Evolutionary conservation across 257 asterid genomes (phyloP).

Genomic region (Fraxinus pennsylvanica): DNA sequence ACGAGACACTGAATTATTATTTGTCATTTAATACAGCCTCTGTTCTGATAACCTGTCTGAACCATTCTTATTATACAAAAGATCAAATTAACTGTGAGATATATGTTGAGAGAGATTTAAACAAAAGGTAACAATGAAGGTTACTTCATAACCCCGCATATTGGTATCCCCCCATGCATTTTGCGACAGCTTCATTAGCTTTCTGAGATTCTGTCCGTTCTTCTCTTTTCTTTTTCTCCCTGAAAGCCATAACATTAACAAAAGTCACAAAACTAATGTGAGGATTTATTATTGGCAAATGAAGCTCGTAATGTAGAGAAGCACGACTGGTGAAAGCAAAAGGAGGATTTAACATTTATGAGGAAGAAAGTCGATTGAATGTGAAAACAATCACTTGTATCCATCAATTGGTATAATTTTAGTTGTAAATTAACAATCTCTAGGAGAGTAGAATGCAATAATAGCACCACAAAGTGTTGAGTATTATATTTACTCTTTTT

Average conservation of each 20-base stretch:
- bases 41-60: constrained; percentile 17
- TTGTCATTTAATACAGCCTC: constrained; percentile 12
- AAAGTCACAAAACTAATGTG: neutral
- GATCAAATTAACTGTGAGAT: constrained; percentile 21
- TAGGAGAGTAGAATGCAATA: neutral
- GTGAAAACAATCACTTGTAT: neutral
- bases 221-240: constrained; percentile 91
- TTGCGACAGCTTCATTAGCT: constrained; percentile 77
- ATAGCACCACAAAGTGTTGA: neutral
- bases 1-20: constrained; percentile 8
- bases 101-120: constrained; percentile 9
- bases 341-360: neutral
- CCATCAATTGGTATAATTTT: neutral
- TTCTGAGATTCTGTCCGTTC: constrained; percentile 78
- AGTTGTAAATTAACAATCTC: neutral
- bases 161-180: constrained; percentile 49
- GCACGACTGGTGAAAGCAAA: neutral
- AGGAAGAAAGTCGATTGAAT: neutral
- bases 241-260: constrained; percentile 27
- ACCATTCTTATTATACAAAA: constrained; percentile 3
- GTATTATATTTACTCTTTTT: neutral
- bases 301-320: neutral
- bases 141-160: constrained; percentile 34
- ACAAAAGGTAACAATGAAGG: constrained; percentile 20
- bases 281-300: too few relatives aligned